Conservation (phyloP, 2,329 filamentous ascomycete species). For the Ceratocystis harringtonii region DNA sequence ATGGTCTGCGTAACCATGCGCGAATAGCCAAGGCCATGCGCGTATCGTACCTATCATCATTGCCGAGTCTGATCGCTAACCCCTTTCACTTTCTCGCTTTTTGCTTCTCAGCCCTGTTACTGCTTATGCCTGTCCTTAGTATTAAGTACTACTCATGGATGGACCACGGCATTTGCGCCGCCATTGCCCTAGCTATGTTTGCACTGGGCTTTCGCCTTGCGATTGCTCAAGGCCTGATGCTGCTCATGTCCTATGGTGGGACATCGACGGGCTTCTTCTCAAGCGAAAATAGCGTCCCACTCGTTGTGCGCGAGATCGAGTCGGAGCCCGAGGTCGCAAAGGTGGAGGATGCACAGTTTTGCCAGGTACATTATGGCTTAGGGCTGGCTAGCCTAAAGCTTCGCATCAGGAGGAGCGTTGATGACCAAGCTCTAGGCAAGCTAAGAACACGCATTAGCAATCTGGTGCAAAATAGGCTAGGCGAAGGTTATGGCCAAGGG, state of each 20-base stretch:
- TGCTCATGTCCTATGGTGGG: constrained; percentile 72
- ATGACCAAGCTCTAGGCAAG: constrained; percentile 56
- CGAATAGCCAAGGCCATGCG: constrained; percentile 86
- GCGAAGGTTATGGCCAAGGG: constrained; percentile 71
- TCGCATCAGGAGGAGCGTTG: constrained; percentile 46
- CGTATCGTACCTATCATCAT: constrained; percentile 63
- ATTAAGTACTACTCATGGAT: constrained; percentile 62
- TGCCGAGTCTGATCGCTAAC: constrained; percentile 79
- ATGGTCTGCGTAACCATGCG: constrained; percentile 76
- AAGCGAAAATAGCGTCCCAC: constrained; percentile 39
- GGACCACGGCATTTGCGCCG: constrained; percentile 64
- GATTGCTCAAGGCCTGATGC: constrained; percentile 76
- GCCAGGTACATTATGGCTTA: constrained; percentile 95
- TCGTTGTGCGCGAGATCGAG: constrained; percentile 74
- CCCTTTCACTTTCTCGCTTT: constrained; percentile 90
- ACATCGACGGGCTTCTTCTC: constrained; percentile 16
- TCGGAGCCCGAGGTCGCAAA: constrained; percentile 58
- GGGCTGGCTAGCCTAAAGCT: constrained; percentile 92
- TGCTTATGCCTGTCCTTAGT: constrained; percentile 68
- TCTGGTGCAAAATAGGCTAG: constrained; percentile 70
- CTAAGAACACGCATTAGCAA: constrained; percentile 62
- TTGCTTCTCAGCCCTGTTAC: constrained; percentile 65
- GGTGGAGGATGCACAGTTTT: constrained; percentile 86
- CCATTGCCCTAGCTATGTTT: constrained; percentile 81
- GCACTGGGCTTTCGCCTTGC: constrained; percentile 70